Conservation (phyloP, 306 rosid species). For the Vachellia pachyceras region DNA sequence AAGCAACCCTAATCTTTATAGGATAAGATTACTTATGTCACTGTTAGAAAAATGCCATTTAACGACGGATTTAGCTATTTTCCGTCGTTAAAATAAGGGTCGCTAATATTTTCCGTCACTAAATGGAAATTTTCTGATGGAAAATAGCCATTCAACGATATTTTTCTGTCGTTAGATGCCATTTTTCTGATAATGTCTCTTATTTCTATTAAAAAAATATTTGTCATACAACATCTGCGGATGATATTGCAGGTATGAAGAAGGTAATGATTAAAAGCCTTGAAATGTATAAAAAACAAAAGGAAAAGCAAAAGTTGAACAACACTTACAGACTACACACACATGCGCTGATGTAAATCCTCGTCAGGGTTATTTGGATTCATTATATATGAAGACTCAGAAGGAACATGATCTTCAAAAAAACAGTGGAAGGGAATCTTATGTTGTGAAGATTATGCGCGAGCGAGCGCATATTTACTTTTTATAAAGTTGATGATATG, state of each 20-base stretch:
- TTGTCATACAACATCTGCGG: not conserved
- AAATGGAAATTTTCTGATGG: too few relatives aligned
- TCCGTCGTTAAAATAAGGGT: too few relatives aligned
- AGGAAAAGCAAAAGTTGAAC: conserved; percentile 34
- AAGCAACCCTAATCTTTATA: not conserved
- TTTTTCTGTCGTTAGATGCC: too few relatives aligned
- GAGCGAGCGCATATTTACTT: conserved; percentile 40
- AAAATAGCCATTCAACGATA: too few relatives aligned
- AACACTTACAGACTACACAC: conserved; percentile 34
- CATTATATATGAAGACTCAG: conserved; percentile 35
- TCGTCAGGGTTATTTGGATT: conserved; percentile 37
- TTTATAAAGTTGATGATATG: conserved; percentile 45
- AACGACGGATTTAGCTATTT: too few relatives aligned
- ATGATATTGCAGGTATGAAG: conserved; percentile 18
- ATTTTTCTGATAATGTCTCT: too few relatives aligned
- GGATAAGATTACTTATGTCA: not conserved
- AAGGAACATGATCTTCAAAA: not conserved
- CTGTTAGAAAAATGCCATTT: too few relatives aligned
- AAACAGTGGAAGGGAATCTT: conserved; percentile 31
- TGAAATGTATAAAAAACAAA: conserved; percentile 34
- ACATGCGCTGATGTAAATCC: conserved; percentile 5
- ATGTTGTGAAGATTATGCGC: conserved; percentile 49
- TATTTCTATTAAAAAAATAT: too few relatives aligned
- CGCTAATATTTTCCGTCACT: too few relatives aligned
- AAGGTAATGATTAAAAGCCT: conserved; percentile 49